Conservation (phyloP, 192 early-diverging fungal genomes). For the Pecoramyces ruminantium region DNA sequence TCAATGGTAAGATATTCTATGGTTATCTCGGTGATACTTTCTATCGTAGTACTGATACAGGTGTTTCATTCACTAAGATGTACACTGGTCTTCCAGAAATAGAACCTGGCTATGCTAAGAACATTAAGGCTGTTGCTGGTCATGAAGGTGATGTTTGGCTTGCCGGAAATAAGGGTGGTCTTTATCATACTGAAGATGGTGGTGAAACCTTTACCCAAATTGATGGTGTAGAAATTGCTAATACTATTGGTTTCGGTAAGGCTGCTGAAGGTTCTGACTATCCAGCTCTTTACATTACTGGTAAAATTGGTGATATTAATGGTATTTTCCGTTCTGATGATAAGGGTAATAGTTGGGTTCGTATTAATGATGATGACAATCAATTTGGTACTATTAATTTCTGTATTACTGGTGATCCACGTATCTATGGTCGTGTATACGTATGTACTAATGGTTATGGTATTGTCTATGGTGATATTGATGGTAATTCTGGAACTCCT, state of each 20-base stretch:
- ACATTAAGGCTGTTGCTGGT: slow-evolving; percentile 10
- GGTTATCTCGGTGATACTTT: slow-evolving; percentile 4
- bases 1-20: slow-evolving; percentile 9
- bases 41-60: slow-evolving; percentile 2
- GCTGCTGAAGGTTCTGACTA: background rate
- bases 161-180: background rate
- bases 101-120: slow-evolving; percentile 3
- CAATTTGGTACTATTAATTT: slow-evolving; percentile 8
- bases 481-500: background rate
- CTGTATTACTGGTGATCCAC: slow-evolving; percentile 11
- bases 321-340: slow-evolving; percentile 13
- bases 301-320: background rate
- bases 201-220: slow-evolving; percentile 1
- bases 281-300: background rate
- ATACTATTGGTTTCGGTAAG: background rate
- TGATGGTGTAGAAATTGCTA: background rate
- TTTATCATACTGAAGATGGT: background rate
- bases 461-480: slow-evolving; percentile 8
- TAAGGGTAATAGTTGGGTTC: slow-evolving; percentile 4
- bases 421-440: slow-evolving; percentile 10
- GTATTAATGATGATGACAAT: slow-evolving; percentile 11
- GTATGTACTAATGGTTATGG: slow-evolving; percentile 11
- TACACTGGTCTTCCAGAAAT: slow-evolving; percentile 1
- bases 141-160: slow-evolving; percentile 10
- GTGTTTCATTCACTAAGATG: slow-evolving; percentile 1